These are phyloP conservation scores for Knufia petricola DNA, from an alignment of 2,329 filamentous ascomycete genomes.

Conservation along the genomic window DNA sequence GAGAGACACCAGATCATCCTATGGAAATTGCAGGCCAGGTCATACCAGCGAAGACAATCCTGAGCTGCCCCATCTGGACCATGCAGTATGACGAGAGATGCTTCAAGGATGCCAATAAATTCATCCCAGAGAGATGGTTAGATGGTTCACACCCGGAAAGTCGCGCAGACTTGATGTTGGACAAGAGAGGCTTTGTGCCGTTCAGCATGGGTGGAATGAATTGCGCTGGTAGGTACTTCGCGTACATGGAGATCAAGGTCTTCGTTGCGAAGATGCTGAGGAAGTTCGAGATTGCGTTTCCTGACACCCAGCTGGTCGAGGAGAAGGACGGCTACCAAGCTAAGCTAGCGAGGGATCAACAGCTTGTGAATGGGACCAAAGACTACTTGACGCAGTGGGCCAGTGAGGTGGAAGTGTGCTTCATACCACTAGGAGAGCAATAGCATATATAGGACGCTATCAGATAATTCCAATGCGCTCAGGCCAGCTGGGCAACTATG, in stretches of 20 bases:
- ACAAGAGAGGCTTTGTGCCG: slow-evolving; percentile 1
- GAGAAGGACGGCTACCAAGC: not conserved
- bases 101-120: slow-evolving; percentile 24
- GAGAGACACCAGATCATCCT: slow-evolving; percentile 31
- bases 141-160: slow-evolving; percentile 9
- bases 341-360: not conserved
- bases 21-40: slow-evolving; percentile 27
- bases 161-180: not conserved
- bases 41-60: slow-evolving; percentile 23
- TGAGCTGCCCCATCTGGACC: not conserved
- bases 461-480: too few relatives aligned
- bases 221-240: slow-evolving; percentile 1
- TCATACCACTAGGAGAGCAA: not conserved
- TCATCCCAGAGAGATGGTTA: slow-evolving; percentile 26
- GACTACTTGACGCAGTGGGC: slow-evolving; percentile 6
- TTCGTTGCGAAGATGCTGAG: slow-evolving; percentile 1
- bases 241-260: slow-evolving; percentile 6
- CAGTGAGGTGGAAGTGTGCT: not conserved
- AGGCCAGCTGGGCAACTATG: too few relatives aligned
- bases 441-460: not conserved
- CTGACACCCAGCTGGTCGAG: not conserved
- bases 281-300: slow-evolving; percentile 2
- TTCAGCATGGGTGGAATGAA: slow-evolving; percentile 1
- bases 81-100: not conserved
- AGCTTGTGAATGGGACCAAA: not conserved